Conservation (phyloP, 2,329 filamentous ascomycete genomes). For the Ceratocystis albifundus region DNA sequence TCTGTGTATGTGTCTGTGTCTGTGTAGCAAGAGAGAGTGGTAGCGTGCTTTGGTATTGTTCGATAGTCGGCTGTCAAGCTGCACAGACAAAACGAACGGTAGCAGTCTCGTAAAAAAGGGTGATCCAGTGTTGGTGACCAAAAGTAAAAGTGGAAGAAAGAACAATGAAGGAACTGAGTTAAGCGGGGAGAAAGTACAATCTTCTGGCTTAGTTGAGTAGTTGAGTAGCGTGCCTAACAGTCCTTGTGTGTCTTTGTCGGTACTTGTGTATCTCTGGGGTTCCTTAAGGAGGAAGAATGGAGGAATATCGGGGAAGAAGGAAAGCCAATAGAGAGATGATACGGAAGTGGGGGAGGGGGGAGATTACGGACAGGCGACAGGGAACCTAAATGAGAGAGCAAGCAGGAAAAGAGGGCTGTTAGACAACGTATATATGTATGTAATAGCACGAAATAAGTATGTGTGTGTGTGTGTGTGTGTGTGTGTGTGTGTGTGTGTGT, state of each 20-base stretch:
- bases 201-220: background rate
- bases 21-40: background rate
- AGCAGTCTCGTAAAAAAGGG: background rate
- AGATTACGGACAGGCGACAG: background rate
- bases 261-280: background rate
- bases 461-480: background rate
- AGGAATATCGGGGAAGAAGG: background rate
- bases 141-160: background rate
- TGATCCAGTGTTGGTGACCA: background rate
- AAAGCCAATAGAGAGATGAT: background rate
- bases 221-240: background rate
- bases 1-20: background rate
- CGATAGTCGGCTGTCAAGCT: slow-evolving; percentile 6
- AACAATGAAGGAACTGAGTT: slow-evolving; percentile 5
- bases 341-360: background rate
- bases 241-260: background rate
- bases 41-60: background rate
- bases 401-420: slow-evolving; percentile 2
- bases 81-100: background rate
- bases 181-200: background rate
- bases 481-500: background rate
- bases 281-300: background rate
- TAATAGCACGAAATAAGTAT: background rate
- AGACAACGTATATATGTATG: background rate
- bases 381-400: background rate